These are phyloP conservation scores for Lactifluus volemus DNA, from an alignment of 768 basidiomycete genomes.

Conservation along the genomic window DNA sequence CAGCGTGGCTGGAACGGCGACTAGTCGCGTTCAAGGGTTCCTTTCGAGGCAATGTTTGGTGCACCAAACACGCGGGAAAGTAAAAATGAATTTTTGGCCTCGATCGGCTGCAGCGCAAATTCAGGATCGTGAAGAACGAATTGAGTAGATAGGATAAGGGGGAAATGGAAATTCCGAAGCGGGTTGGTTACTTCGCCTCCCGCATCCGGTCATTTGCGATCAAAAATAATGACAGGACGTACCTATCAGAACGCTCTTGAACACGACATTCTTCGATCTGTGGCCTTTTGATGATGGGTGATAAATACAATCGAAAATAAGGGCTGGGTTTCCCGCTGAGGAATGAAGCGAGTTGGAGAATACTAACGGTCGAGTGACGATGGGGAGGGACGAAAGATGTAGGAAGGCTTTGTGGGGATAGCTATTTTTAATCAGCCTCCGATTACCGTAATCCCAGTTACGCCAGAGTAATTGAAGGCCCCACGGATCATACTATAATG, in stretches of 20 bases:
- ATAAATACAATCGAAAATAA: constrained; percentile 71
- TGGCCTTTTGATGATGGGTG: constrained; percentile 52
- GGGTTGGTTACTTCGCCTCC: not conserved
- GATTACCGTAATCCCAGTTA: not conserved
- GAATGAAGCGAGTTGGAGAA: not conserved
- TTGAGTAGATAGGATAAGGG: not conserved
- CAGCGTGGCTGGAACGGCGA: constrained; percentile 42
- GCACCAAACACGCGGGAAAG: constrained; percentile 62
- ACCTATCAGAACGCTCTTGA: constrained; percentile 67
- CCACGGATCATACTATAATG: no score
- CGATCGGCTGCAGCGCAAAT: constrained; percentile 55
- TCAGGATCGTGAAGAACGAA: no score
- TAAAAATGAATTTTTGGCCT: constrained; percentile 46
- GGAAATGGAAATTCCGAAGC: not conserved
- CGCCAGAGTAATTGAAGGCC: not conserved
- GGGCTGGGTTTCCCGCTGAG: constrained; percentile 56
- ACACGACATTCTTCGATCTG: constrained; percentile 48
- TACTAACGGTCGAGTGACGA: not conserved
- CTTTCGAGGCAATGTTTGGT: constrained; percentile 73
- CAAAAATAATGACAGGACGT: constrained; percentile 20
- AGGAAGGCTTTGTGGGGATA: not conserved
- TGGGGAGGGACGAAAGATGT: no score
- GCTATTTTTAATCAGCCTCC: no score
- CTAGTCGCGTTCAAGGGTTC: constrained; percentile 50
- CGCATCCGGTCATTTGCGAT: not conserved